These are phyloP conservation scores for Saccharomyces kudriavzevii DNA, from an alignment of 805 yeast genomes.

Conservation along the genomic window DNA sequence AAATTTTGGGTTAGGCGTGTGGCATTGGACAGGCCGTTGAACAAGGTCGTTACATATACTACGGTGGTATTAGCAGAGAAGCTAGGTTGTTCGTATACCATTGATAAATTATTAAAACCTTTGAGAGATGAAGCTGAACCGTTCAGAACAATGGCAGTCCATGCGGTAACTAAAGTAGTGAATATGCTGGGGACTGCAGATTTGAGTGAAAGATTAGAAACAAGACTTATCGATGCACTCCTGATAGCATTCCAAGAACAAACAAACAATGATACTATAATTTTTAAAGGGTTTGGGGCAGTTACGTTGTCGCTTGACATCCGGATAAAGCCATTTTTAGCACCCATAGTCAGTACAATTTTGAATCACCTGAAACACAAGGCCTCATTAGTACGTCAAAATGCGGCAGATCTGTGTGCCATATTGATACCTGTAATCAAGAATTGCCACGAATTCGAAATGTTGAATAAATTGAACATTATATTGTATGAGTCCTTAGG, in stretches of 20 bases:
- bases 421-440: constrained; percentile 59
- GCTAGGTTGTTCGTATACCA: constrained; percentile 54
- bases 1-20: constrained; percentile 76
- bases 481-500: constrained; percentile 86
- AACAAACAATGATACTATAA: constrained; percentile 43
- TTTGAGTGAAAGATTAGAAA: constrained; percentile 53
- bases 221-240: constrained; percentile 69
- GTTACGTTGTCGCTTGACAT: constrained; percentile 54
- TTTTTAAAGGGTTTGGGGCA: constrained; percentile 57
- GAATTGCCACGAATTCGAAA: constrained; percentile 52
- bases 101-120: constrained; percentile 48
- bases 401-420: constrained; percentile 71
- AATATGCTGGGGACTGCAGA: constrained; percentile 46
- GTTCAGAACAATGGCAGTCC: constrained; percentile 70
- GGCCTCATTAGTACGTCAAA: constrained; percentile 64
- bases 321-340: constrained; percentile 62
- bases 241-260: constrained; percentile 78
- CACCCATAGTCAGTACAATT: constrained; percentile 62
- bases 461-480: constrained; percentile 60
- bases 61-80: constrained; percentile 58
- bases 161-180: constrained; percentile 53
- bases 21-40: constrained; percentile 57
- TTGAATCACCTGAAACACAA: constrained; percentile 68
- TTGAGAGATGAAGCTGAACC: constrained; percentile 80
- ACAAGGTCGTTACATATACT: constrained; percentile 60